Percentiles rank a stretch among this genome's conserved stretches.
Evolutionary conservation across 306 rosid species (phyloP).

Genomic region (Alnus glutinosa): DNA sequence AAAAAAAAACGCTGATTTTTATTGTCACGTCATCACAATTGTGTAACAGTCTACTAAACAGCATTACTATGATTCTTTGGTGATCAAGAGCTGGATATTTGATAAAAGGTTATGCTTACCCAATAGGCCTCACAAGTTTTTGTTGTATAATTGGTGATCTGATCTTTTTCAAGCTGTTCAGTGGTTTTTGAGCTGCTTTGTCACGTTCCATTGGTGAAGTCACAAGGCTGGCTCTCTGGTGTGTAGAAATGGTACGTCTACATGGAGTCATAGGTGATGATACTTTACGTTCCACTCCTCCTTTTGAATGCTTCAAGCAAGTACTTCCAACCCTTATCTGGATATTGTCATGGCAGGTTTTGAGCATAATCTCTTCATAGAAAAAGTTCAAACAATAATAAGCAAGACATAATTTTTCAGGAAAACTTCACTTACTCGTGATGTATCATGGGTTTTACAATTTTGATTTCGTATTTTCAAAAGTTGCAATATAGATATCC

Average conservation of each 20-base stretch:
- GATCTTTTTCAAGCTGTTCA: slow-evolving; percentile 31
- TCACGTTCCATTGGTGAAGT: slow-evolving; percentile 8
- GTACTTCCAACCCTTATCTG: slow-evolving; percentile 38
- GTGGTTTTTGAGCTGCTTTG: slow-evolving; percentile 17
- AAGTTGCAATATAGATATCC: too few species aligned
- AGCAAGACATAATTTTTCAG: neutral
- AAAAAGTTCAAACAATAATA: neutral
- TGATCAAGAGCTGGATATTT: slow-evolving; percentile 6
- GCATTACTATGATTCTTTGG: too few species aligned
- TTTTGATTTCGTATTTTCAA: too few species aligned
- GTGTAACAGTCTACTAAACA: too few species aligned
- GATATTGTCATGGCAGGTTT: slow-evolving; percentile 24
- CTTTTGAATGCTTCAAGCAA: slow-evolving; percentile 21
- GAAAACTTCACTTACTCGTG: too few species aligned
- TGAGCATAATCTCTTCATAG: neutral
- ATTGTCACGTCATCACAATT: too few species aligned
- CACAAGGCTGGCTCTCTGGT: slow-evolving; percentile 26
- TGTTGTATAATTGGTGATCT: slow-evolving; percentile 34
- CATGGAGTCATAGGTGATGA: slow-evolving; percentile 35
- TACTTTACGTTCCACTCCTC: slow-evolving; percentile 32
- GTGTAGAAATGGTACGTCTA: slow-evolving; percentile 25
- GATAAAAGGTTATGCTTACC: slow-evolving; percentile 40
- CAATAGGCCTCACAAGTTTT: slow-evolving; percentile 30
- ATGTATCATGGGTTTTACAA: too few species aligned
- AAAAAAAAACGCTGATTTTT: too few species aligned